These are phyloP conservation scores for Pharus latifolius DNA, from an alignment of 176 grass and related monocot species.

Conservation along the genomic window DNA sequence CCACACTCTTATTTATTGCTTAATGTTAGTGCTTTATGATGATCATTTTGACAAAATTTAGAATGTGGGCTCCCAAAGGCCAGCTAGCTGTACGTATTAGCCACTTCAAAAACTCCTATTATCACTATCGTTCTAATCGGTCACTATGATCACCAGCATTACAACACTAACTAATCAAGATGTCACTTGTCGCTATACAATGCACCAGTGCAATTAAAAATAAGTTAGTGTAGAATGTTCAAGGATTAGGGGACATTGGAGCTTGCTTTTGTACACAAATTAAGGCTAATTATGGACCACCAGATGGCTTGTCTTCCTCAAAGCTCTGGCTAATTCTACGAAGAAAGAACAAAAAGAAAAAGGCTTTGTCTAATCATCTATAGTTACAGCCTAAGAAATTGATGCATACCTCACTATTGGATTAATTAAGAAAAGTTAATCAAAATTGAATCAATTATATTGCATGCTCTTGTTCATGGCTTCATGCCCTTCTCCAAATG, in stretches of 20 bases:
- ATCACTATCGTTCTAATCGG: neutral
- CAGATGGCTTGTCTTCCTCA: neutral
- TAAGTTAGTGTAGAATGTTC: conserved; percentile 24
- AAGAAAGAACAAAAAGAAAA: neutral
- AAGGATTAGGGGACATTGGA: conserved; percentile 23
- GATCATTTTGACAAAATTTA: neutral
- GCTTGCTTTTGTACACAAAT: conserved; percentile 31
- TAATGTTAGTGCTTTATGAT: neutral
- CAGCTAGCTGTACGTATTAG: neutral
- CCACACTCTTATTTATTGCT: neutral
- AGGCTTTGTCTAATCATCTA: neutral
- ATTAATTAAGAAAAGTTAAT: neutral
- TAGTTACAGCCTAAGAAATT: neutral
- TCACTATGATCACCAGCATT: too few relatives aligned
- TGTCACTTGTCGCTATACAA: conserved; percentile 7
- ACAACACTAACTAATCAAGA: neutral
- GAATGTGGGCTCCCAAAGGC: neutral
- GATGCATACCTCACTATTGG: neutral
- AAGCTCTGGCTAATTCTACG: neutral
- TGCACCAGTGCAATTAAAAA: neutral
- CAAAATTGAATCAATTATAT: neutral
- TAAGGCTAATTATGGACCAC: neutral
- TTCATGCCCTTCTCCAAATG: neutral
- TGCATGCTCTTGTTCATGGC: neutral
- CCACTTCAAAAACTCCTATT: neutral